These are phyloP conservation scores for Aspergillus hancockii DNA, from an alignment of 495 filamentous ascomycete species.

Conservation along the genomic window DNA sequence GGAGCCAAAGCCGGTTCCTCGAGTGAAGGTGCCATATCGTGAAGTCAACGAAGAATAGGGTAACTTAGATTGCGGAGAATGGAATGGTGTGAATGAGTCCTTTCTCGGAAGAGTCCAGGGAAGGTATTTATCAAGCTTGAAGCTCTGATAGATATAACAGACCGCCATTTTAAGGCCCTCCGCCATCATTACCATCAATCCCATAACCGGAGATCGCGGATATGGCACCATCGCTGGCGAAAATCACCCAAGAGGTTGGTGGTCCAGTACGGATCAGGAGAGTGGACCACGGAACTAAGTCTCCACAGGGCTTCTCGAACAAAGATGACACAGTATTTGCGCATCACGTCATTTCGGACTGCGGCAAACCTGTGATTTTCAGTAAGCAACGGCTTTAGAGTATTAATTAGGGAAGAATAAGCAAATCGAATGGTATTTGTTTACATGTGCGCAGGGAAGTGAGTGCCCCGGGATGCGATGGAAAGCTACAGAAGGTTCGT, in stretches of 20 bases:
- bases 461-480: too few relatives aligned
- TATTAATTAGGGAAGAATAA: slow-evolving; percentile 1
- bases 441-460: background rate
- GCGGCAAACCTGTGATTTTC: background rate
- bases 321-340: background rate
- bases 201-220: slow-evolving; percentile 18
- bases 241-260: slow-evolving; percentile 28
- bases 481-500: background rate
- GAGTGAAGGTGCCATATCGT: slow-evolving; percentile 38
- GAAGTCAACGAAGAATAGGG: background rate
- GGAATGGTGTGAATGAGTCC: background rate
- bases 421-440: background rate
- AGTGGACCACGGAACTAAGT: slow-evolving; percentile 4
- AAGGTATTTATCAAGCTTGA: background rate
- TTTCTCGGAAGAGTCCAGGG: background rate
- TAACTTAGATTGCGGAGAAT: background rate
- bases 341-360: slow-evolving; percentile 7
- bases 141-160: background rate
- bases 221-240: slow-evolving; percentile 36
- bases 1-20: slow-evolving; percentile 27
- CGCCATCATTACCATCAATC: background rate
- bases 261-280: background rate
- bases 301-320: slow-evolving; percentile 3
- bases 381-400: background rate
- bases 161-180: background rate